phyloP scores from a whole-genome alignment of 2,329 filamentous ascomycete species.

The Colletotrichum sp. region DNA sequence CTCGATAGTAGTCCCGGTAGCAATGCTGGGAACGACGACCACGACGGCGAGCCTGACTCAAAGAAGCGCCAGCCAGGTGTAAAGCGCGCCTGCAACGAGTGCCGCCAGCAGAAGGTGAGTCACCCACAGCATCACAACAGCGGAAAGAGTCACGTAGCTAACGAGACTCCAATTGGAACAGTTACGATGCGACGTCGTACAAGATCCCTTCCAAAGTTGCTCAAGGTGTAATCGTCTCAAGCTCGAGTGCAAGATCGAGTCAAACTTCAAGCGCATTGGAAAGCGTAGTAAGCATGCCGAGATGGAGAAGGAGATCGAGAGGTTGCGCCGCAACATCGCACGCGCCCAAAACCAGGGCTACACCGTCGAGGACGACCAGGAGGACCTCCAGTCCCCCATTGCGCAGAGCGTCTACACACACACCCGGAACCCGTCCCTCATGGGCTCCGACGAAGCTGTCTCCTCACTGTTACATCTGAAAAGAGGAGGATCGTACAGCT shows the following conservation, averaged over 20 bases:
- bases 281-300: slow-evolving; percentile 85
- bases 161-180: slow-evolving; percentile 35
- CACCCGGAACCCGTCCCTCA: slow-evolving; percentile 66
- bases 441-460: slow-evolving; percentile 73
- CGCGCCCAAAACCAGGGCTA: slow-evolving; percentile 66
- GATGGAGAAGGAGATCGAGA: slow-evolving; percentile 84
- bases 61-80: slow-evolving; percentile 72
- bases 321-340: slow-evolving; percentile 65
- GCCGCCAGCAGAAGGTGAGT: slow-evolving; percentile 83
- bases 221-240: slow-evolving; percentile 80
- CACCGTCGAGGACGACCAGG: slow-evolving; percentile 57
- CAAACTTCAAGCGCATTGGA: slow-evolving; percentile 84
- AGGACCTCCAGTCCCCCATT: slow-evolving; percentile 65
- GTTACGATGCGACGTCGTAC: slow-evolving; percentile 84
- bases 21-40: slow-evolving; percentile 62
- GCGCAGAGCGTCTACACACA: slow-evolving; percentile 63
- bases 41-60: slow-evolving; percentile 55
- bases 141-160: background rate
- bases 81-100: slow-evolving; percentile 85
- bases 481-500: slow-evolving; percentile 66
- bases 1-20: slow-evolving; percentile 69
- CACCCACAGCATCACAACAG: slow-evolving; percentile 8
- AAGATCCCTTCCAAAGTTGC: slow-evolving; percentile 80
- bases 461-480: slow-evolving; percentile 71
- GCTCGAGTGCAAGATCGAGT: slow-evolving; percentile 85